phyloP scores from a whole-genome alignment of 2,329 filamentous ascomycete genomes.

The Trichoderma lentiforme region DNA sequence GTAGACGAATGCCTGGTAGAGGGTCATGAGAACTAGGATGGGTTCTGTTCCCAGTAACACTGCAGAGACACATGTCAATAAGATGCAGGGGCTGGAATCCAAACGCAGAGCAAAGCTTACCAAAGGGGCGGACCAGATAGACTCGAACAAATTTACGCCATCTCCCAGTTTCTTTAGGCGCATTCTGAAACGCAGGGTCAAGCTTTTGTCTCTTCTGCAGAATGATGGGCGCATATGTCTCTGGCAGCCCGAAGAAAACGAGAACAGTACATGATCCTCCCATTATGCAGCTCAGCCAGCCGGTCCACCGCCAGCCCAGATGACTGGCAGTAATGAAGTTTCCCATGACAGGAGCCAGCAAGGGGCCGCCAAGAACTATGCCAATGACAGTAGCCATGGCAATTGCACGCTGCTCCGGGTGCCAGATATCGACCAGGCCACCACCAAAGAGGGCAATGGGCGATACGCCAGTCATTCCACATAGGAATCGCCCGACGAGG shows the following conservation, averaged over 20 bases:
- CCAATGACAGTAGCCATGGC: conserved; percentile 11
- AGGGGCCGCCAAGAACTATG: conserved; percentile 9
- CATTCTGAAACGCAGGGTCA: background rate
- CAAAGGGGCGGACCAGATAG: conserved; percentile 10
- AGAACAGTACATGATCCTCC: conserved; percentile 8
- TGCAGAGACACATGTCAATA: background rate
- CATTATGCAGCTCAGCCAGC: conserved; percentile 14
- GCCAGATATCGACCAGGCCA: conserved; percentile 13
- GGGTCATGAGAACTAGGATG: conserved; percentile 12
- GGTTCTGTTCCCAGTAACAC: conserved; percentile 9
- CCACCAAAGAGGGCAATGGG: conserved; percentile 14
- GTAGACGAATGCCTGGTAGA: conserved; percentile 50
- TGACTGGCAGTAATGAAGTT: conserved; percentile 13
- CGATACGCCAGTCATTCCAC: conserved; percentile 2
- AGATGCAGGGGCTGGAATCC: no score
- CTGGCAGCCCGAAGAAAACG: background rate
- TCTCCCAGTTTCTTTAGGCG: background rate
- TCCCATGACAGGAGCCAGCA: conserved; percentile 13
- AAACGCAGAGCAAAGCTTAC: background rate
- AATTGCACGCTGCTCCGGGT: conserved; percentile 11
- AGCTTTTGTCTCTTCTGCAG: background rate
- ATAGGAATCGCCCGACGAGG: conserved; percentile 8
- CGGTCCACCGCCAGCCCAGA: conserved; percentile 10
- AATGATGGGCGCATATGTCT: conserved; percentile 2
- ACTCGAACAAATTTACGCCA: background rate